Percentiles rank a stretch among this genome's conserved stretches.
Evolutionary conservation across 495 filamentous ascomycete genomes (phyloP).

Genomic region (Tetracladium setigerum): DNA sequence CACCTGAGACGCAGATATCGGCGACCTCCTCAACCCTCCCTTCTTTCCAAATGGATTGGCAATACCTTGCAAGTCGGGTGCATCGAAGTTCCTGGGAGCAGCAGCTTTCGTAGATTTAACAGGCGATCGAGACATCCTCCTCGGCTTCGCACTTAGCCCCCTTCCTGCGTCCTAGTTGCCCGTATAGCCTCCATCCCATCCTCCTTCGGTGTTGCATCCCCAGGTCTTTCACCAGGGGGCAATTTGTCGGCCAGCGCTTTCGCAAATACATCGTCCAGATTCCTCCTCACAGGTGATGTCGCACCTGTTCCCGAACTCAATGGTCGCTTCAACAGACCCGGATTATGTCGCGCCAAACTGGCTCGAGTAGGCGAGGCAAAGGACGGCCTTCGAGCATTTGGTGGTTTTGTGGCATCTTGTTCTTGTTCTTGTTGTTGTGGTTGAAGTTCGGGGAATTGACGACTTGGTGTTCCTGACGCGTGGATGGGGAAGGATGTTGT

Average conservation of each 20-base stretch:
- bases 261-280: constrained; percentile 18
- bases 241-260: constrained; percentile 9
- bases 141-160: constrained; percentile 14
- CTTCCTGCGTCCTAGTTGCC: constrained; percentile 9
- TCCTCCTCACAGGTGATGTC: constrained; percentile 6
- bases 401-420: constrained; percentile 7
- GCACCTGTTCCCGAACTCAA: constrained; percentile 19
- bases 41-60: constrained; percentile 19
- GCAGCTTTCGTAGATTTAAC: not conserved
- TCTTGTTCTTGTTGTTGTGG: not conserved
- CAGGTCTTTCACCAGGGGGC: not conserved
- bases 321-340: constrained; percentile 46
- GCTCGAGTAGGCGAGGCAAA: constrained; percentile 61
- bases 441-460: constrained; percentile 17
- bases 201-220: not conserved
- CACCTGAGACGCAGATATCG: constrained; percentile 2
- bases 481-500: constrained; percentile 29
- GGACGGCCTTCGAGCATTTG: constrained; percentile 36
- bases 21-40: constrained; percentile 13
- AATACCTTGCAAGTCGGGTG: constrained; percentile 3
- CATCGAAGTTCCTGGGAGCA: not conserved
- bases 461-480: constrained; percentile 17
- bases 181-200: constrained; percentile 2
- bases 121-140: constrained; percentile 17
- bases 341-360: constrained; percentile 56